Percentiles rank a stretch among this genome's conserved stretches.
These are phyloP conservation scores for Scedosporium apiospermum DNA, from an alignment of 2,329 filamentous ascomycete genomes.

Conservation along the genomic window DNA sequence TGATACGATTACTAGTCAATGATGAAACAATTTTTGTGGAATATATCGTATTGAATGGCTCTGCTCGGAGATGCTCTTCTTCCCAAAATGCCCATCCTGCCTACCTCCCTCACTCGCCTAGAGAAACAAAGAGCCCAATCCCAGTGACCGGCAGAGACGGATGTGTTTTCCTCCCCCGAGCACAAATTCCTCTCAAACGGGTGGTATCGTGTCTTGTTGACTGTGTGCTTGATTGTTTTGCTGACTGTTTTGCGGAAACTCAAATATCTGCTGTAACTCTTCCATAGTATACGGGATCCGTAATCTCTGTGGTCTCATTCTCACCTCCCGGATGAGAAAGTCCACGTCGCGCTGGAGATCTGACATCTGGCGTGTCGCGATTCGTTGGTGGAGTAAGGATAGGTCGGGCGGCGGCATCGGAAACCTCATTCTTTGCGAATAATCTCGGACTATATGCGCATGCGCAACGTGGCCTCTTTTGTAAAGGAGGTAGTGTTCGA, in stretches of 20 bases:
- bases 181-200: not conserved
- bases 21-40: not conserved
- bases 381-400: not conserved
- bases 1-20: too few relatives aligned
- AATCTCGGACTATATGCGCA: not conserved
- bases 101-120: not conserved
- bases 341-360: not conserved
- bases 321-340: not conserved
- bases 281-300: not conserved
- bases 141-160: not conserved
- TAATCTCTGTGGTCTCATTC: not conserved
- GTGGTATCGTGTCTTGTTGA: not conserved
- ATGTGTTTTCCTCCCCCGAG: not conserved
- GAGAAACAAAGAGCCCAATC: not conserved
- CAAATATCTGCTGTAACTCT: not conserved
- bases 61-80: not conserved
- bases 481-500: not conserved
- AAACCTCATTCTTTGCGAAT: not conserved
- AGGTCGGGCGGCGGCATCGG: not conserved
- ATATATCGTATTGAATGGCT: slow-evolving; percentile 1
- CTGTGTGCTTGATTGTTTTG: not conserved
- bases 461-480: not conserved
- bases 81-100: not conserved
- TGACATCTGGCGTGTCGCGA: not conserved
- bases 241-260: not conserved